A percentile compares a stretch with the other conserved stretches of the same genome.
phyloP scores from a whole-genome alignment of 305 asterid genomes.

The Fraxinus sp. region DNA sequence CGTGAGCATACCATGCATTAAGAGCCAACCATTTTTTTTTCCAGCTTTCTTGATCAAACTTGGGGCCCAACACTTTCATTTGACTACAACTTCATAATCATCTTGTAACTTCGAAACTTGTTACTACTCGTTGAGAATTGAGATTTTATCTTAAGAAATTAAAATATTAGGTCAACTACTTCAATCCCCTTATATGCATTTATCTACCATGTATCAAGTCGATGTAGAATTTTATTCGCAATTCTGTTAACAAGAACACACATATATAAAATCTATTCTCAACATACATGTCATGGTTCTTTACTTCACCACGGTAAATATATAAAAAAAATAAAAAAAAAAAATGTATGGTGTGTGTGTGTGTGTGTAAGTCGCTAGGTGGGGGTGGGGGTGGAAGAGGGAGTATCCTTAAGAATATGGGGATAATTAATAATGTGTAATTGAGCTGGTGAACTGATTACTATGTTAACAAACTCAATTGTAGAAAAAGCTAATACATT shows the following conservation, averaged over 20 bases:
- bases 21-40: neutral
- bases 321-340: too few species aligned
- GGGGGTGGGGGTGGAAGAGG: neutral
- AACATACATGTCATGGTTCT: neutral
- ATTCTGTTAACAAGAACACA: neutral
- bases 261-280: too few species aligned
- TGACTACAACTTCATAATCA: neutral
- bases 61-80: too few species aligned
- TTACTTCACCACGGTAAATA: neutral
- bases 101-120: neutral
- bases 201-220: neutral
- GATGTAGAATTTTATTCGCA: neutral
- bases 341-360: too few species aligned
- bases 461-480: slow-evolving; percentile 2
- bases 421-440: slow-evolving; percentile 7
- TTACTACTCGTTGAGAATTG: neutral
- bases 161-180: too few species aligned
- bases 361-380: neutral
- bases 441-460: slow-evolving; percentile 27
- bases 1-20: neutral
- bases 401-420: neutral
- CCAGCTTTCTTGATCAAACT: too few species aligned
- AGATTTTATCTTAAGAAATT: too few species aligned
- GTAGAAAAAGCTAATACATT: slow-evolving; percentile 26
- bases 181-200: too few species aligned